Evolutionary conservation across 2,329 filamentous ascomycete genomes (phyloP).

Genomic region (Xylaria arbuscula): DNA sequence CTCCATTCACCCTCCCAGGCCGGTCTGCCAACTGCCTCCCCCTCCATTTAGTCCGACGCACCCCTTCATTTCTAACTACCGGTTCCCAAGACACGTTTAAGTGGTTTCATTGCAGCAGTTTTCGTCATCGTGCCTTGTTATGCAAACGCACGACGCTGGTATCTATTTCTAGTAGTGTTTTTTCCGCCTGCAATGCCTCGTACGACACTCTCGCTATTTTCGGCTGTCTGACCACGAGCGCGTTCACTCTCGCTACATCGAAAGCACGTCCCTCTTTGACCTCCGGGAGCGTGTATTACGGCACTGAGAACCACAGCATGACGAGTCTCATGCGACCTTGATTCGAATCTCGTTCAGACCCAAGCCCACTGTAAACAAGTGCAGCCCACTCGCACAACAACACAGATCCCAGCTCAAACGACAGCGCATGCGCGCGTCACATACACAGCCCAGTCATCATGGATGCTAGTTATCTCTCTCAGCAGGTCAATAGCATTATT

Average conservation of each 20-base stretch:
- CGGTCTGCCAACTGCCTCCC: constrained; percentile 37
- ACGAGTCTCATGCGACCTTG: constrained; percentile 25
- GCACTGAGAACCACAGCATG: constrained; percentile 31
- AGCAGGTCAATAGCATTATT: constrained; percentile 95
- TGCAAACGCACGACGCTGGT: constrained; percentile 19
- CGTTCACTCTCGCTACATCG: constrained; percentile 17
- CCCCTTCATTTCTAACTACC: constrained; percentile 17
- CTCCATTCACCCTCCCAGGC: constrained; percentile 18
- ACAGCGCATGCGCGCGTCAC: constrained; percentile 23
- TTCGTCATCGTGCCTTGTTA: constrained; percentile 37
- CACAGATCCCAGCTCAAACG: constrained; percentile 4
- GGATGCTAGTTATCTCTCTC: constrained; percentile 91
- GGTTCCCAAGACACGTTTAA: constrained; percentile 34
- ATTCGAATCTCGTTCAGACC: constrained; percentile 21
- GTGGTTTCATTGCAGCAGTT: constrained; percentile 41
- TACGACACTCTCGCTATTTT: constrained; percentile 26
- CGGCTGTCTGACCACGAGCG: constrained; percentile 28
- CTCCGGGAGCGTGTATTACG: constrained; percentile 1
- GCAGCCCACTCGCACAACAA: constrained; percentile 17
- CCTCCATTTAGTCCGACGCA: constrained; percentile 40
- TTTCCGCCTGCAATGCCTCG: constrained; percentile 39
- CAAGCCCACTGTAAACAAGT: constrained; percentile 6
- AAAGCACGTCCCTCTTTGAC: background rate
- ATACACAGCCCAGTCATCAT: constrained; percentile 59
- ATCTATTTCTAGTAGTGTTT: constrained; percentile 30